Percentiles rank a stretch among this genome's conserved stretches.
Conservation (phyloP, 768 basidiomycete species). For the Mycena kentingensis region DNA sequence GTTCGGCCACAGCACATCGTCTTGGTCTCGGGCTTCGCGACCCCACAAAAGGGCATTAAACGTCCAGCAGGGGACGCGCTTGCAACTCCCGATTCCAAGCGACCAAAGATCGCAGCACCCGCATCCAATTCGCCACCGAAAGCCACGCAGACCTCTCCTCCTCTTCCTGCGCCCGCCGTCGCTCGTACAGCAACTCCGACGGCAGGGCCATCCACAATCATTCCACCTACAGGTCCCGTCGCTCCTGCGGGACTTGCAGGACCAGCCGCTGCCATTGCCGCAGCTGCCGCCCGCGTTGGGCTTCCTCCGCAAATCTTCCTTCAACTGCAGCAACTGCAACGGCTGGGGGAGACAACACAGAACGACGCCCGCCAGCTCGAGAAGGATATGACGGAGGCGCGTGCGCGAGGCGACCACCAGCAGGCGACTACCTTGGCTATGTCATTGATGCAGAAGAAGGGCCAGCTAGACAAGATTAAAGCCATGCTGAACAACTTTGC, state of each 20-base stretch:
- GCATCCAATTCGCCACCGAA: conserved; percentile 24
- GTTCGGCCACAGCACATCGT: conserved; percentile 49
- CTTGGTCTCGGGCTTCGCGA: conserved; percentile 51
- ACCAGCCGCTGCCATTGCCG: background rate
- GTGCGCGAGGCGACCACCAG: background rate
- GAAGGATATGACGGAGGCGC: background rate
- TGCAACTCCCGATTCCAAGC: conserved; percentile 50
- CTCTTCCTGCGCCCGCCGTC: conserved; percentile 18
- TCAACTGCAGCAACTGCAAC: background rate
- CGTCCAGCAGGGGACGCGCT: conserved; percentile 43
- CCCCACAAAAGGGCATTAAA: conserved; percentile 42
- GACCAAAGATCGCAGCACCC: conserved; percentile 36
- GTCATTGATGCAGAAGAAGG: conserved; percentile 14
- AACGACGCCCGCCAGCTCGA: background rate
- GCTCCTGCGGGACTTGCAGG: background rate
- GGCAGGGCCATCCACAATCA: conserved; percentile 26
- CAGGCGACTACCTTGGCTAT: background rate
- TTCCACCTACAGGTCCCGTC: conserved; percentile 14
- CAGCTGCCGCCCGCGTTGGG: too few relatives aligned
- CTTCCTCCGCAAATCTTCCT: background rate
- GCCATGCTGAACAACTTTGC: conserved; percentile 1
- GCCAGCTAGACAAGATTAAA: conserved; percentile 1
- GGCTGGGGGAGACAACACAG: background rate
- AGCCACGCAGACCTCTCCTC: conserved; percentile 20
- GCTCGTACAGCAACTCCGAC: conserved; percentile 25